phyloP scores from a whole-genome alignment of 108 stramenopile species.

The Aureococcus anophagefferens region DNA sequence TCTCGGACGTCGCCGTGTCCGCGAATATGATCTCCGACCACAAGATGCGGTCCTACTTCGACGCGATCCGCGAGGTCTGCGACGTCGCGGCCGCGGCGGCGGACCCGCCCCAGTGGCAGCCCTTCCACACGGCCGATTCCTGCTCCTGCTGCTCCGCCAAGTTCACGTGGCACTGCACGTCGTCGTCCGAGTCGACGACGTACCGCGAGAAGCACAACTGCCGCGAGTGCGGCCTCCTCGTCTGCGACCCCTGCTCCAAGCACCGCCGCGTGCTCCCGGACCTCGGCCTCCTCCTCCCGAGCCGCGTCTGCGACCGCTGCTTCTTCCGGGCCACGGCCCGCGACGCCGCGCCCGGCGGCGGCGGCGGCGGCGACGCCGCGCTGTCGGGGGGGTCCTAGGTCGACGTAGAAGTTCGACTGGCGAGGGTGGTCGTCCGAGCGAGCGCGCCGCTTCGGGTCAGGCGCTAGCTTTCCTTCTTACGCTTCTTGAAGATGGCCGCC shows the following conservation, averaged over 20 bases:
- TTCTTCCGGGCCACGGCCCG: too few relatives aligned
- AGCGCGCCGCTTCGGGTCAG: too few relatives aligned
- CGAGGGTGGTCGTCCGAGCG: too few relatives aligned
- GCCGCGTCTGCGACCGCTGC: constrained; percentile 89
- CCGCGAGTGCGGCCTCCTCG: constrained; percentile 77
- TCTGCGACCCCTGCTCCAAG: constrained; percentile 83
- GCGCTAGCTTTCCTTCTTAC: too few relatives aligned
- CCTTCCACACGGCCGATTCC: constrained; percentile 44
- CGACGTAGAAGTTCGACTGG: too few relatives aligned
- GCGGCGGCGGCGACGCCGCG: too few relatives aligned
- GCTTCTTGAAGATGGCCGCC: too few relatives aligned
- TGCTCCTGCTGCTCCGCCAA: constrained; percentile 70
- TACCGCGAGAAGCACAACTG: constrained; percentile 92
- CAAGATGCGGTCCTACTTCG: constrained; percentile 65
- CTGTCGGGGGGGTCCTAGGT: too few relatives aligned
- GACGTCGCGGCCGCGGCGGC: constrained; percentile 56
- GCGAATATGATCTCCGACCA: constrained; percentile 85
- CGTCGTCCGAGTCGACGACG: constrained; percentile 70
- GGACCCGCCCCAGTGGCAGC: constrained; percentile 75
- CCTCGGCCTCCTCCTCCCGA: constrained; percentile 64
- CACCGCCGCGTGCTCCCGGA: constrained; percentile 72
- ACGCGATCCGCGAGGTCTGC: constrained; percentile 71
- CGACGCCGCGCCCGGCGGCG: too few relatives aligned
- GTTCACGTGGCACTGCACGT: constrained; percentile 91
- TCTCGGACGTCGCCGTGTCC: constrained; percentile 56